Percentiles rank a stretch among this genome's conserved stretches.
phyloP scores from a whole-genome alignment of 179 eudicot species.

The Nepenthes alata region DNA sequence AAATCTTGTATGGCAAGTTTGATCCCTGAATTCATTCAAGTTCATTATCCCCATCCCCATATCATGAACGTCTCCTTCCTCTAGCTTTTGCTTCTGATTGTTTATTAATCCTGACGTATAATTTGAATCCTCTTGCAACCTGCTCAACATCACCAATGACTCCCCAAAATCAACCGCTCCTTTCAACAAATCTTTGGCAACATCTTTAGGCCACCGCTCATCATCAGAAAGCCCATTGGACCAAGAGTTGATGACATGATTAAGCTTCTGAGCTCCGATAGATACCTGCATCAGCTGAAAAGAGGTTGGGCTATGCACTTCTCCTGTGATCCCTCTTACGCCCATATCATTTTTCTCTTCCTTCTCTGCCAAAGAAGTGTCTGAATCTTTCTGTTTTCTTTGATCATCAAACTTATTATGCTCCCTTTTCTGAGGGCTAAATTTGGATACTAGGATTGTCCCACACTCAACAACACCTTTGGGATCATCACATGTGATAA shows the following conservation, averaged over 20 bases:
- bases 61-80: conserved; percentile 17
- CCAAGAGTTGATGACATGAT: conserved; percentile 44
- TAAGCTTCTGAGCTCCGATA: conserved; percentile 39
- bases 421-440: conserved; percentile 25
- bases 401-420: conserved; percentile 19
- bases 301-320: conserved; percentile 18
- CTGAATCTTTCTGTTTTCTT: conserved; percentile 13
- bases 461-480: conserved; percentile 62
- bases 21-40: conserved; percentile 15
- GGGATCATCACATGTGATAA: conserved; percentile 76
- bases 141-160: conserved; percentile 55
- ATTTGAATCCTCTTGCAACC: conserved; percentile 47
- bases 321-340: conserved; percentile 11
- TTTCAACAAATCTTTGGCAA: conserved; percentile 59
- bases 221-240: conserved; percentile 19
- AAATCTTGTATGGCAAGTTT: conserved; percentile 14
- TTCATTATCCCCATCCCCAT: conserved; percentile 11
- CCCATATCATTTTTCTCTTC: conserved; percentile 26
- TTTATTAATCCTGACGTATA: conserved; percentile 22
- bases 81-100: conserved; percentile 26
- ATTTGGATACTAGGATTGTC: conserved; percentile 50
- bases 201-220: conserved; percentile 22
- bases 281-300: conserved; percentile 43
- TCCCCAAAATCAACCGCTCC: conserved; percentile 76
- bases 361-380: conserved; percentile 13